phyloP scores from a whole-genome alignment of 768 basidiomycete species.

The Sutorius australiensis region DNA sequence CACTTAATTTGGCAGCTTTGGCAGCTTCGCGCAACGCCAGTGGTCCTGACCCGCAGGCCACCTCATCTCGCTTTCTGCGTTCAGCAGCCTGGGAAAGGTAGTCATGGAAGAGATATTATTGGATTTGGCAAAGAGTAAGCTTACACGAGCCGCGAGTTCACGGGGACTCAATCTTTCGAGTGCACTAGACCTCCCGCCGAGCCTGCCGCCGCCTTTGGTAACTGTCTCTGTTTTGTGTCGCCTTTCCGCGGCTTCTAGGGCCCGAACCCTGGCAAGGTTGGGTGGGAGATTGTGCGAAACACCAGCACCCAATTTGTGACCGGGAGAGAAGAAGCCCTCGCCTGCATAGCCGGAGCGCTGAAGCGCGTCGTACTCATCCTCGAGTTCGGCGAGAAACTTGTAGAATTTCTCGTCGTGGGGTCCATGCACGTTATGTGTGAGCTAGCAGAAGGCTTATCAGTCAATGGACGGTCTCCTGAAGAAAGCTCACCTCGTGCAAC shows the following conservation, averaged over 20 bases:
- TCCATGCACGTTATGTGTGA: slow-evolving; percentile 85
- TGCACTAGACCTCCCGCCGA: slow-evolving; percentile 51
- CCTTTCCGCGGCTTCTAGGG: slow-evolving; percentile 79
- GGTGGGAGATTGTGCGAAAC: slow-evolving; percentile 66
- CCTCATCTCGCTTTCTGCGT: slow-evolving; percentile 67
- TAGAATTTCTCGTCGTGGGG: slow-evolving; percentile 87
- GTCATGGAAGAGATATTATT: slow-evolving; percentile 1
- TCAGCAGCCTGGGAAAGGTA: slow-evolving; percentile 71
- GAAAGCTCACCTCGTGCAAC: slow-evolving; percentile 74
- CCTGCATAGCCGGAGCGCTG: slow-evolving; percentile 81
- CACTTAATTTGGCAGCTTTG: slow-evolving; percentile 66
- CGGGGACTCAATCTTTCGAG: slow-evolving; percentile 50
- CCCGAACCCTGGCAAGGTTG: slow-evolving; percentile 60
- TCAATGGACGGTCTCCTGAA: background rate
- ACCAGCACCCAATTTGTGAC: slow-evolving; percentile 62
- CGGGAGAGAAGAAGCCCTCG: slow-evolving; percentile 85
- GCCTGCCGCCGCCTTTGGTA: slow-evolving; percentile 51
- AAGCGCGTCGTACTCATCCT: slow-evolving; percentile 82
- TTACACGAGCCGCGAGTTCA: slow-evolving; percentile 59
- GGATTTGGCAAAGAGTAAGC: slow-evolving; percentile 38
- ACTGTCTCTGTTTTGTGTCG: slow-evolving; percentile 44
- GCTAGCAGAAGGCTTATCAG: slow-evolving; percentile 40
- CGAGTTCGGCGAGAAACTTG: slow-evolving; percentile 63
- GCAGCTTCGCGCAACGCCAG: slow-evolving; percentile 57
- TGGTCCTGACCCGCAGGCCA: slow-evolving; percentile 64